Evolutionary conservation across 2,329 filamentous ascomycete species (phyloP), one percentile per base, ranked within the genome.

Genomic region (Fusarium transvaalense): DNA sequence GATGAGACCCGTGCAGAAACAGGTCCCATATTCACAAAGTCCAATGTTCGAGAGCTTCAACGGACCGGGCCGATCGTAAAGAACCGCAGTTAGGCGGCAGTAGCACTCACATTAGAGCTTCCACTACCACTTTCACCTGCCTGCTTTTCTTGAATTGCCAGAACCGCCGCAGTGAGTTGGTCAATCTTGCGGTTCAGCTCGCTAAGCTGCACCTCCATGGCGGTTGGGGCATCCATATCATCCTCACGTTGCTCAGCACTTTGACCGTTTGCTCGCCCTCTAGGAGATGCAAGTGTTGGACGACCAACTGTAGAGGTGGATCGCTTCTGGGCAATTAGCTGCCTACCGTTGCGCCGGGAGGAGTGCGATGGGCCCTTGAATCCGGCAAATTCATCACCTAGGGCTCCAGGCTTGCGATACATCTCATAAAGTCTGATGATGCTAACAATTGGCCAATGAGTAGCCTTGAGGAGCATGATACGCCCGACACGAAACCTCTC

Each of bases 401-500:
- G 64, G 10, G 80, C 71, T 23, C 61, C 55, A 51, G 79, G 81
- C 58, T 77, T 77, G 23, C 78, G 78, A 45, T 86, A 66, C 71
- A 81, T 81, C 78, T 93, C 91, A 76, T 91, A 93, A n/a, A 84
- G 74, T 77, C 87, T 85, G 69, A 94, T 94, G 45, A 84, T 80
- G n/a, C 80, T 86, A 29, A 94, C 90, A 65, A 92, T 88, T 32
- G 92, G 91, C 46, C 88, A 81, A 71, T 90, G 89, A 0, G 88
- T 90, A 6, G 83, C 81, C 71, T 89, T 88, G 56, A 91, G 83
- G n/a, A 91, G 81, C 41, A 86, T 60, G 64, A 91, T 91, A 45
- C 88, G 85, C 19, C 83, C 83, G 27, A 82, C 81, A 46, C 92
- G 89, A 70, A 94, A 85, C 61, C 85, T 86, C 61, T 82, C 81